Evolutionary conservation across 495 filamentous ascomycete genomes (phyloP).

Genomic region (Xanthoparmelia taractica): DNA sequence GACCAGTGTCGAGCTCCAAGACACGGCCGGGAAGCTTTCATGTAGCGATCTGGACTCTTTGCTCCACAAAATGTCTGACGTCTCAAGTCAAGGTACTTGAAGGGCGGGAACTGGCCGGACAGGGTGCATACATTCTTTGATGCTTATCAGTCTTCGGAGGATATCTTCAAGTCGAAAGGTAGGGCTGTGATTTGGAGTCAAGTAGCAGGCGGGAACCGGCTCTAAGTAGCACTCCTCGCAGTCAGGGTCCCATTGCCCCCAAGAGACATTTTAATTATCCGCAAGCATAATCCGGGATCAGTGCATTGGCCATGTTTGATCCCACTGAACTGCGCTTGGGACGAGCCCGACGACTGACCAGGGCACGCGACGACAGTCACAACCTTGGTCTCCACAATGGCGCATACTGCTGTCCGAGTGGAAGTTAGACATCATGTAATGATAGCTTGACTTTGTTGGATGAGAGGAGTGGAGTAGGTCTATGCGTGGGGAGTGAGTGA

Average conservation of each 20-base stretch:
- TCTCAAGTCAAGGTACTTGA: neutral
- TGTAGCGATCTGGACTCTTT: neutral
- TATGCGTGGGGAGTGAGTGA: conserved; percentile 4
- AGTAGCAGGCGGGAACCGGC: neutral
- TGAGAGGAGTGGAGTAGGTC: neutral
- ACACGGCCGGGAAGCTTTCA: neutral
- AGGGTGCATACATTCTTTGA: conserved; percentile 3
- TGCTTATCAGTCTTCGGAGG: neutral
- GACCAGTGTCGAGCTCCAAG: neutral
- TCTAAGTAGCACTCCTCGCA: conserved; percentile 4
- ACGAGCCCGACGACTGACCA: conserved; percentile 9
- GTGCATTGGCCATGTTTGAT: conserved; percentile 2
- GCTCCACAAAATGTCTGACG: neutral
- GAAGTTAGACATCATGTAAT: neutral
- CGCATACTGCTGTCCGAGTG: conserved; percentile 8
- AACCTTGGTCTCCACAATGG: neutral
- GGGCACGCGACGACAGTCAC: conserved; percentile 4
- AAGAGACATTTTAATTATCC: conserved; percentile 13
- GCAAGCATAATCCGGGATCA: conserved; percentile 3
- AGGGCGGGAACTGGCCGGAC: neutral
- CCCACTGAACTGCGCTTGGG: conserved; percentile 10
- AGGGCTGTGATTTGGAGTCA: neutral
- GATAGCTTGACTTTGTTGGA: conserved; percentile 4
- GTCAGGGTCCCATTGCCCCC: neutral
- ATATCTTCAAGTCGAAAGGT: conserved; percentile 1